Percentiles rank a stretch among this genome's conserved stretches.
These are phyloP conservation scores for Suhomyces sp. DNA, from an alignment of 805 yeast genomes.

Conservation along the genomic window DNA sequence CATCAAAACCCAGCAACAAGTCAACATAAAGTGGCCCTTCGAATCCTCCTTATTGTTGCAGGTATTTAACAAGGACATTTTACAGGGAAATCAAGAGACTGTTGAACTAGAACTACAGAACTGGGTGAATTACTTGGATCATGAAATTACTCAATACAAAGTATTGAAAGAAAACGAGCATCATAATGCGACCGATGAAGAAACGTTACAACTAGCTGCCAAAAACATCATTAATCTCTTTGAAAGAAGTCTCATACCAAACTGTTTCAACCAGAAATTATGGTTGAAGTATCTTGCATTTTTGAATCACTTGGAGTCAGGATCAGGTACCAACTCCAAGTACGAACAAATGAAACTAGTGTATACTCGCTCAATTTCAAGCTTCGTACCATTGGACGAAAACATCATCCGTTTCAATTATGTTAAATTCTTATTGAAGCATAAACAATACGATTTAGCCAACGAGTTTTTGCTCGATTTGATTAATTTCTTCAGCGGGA, in stretches of 20 bases:
- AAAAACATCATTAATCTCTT: slow-evolving; percentile 47
- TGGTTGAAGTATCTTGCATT: slow-evolving; percentile 73
- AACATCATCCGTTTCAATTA: slow-evolving; percentile 25
- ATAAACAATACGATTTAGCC: slow-evolving; percentile 19
- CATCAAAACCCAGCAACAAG: slow-evolving; percentile 48
- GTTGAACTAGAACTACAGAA: slow-evolving; percentile 43
- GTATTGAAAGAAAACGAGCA: too few relatives aligned
- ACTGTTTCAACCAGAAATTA: slow-evolving; percentile 54
- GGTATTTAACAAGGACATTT: slow-evolving; percentile 29
- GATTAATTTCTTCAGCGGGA: slow-evolving; percentile 24
- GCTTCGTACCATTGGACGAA: slow-evolving; percentile 34
- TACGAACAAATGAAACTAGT: slow-evolving; percentile 37
- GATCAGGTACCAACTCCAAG: too few relatives aligned
- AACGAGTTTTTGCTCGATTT: slow-evolving; percentile 28
- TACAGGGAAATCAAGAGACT: slow-evolving; percentile 16
- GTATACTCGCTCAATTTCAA: slow-evolving; percentile 52
- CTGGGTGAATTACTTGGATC: slow-evolving; percentile 67
- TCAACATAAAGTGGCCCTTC: slow-evolving; percentile 64
- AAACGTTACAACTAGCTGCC: slow-evolving; percentile 31
- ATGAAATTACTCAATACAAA: slow-evolving; percentile 36
- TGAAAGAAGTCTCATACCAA: slow-evolving; percentile 72
- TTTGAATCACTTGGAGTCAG: slow-evolving; percentile 33
- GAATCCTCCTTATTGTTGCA: slow-evolving; percentile 65
- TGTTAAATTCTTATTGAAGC: slow-evolving; percentile 20
- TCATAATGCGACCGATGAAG: slow-evolving; percentile 11